Conservation (phyloP, 1,284 basidiomycete genomes). For the Trametes polyzona region DNA sequence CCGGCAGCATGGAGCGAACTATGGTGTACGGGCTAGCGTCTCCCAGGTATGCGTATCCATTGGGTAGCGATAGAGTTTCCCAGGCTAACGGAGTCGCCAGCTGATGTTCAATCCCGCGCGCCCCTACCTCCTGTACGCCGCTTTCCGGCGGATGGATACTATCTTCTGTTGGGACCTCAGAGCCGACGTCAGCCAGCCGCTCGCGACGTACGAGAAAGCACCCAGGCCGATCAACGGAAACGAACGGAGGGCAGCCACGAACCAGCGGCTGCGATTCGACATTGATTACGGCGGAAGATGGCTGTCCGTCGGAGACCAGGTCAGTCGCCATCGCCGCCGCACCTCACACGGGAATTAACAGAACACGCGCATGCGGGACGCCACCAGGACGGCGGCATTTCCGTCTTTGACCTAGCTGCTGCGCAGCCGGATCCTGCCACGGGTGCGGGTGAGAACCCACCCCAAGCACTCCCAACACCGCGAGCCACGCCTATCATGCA, state of each 20-base stretch:
- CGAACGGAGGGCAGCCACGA: slow-evolving; percentile 48
- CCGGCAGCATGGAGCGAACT: slow-evolving; percentile 21
- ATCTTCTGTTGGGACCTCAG: slow-evolving; percentile 85
- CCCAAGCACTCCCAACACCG: slow-evolving; percentile 11
- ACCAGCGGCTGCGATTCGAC: slow-evolving; percentile 81
- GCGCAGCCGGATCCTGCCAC: slow-evolving; percentile 8
- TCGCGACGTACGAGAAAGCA: slow-evolving; percentile 43
- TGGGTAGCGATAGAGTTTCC: slow-evolving; percentile 3
- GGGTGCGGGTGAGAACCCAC: slow-evolving; percentile 9
- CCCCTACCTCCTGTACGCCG: slow-evolving; percentile 77
- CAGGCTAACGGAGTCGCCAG: slow-evolving; percentile 42
- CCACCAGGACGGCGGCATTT: slow-evolving; percentile 25
- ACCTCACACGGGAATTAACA: slow-evolving; percentile 8
- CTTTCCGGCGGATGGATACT: slow-evolving; percentile 67
- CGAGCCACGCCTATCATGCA: slow-evolving; percentile 20
- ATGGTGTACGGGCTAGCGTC: slow-evolving; percentile 60
- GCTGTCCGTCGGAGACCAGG: slow-evolving; percentile 75
- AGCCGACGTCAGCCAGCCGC: slow-evolving; percentile 54
- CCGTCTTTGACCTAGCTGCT: slow-evolving; percentile 26
- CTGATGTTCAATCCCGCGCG: slow-evolving; percentile 78
- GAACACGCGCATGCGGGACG: slow-evolving; percentile 9
- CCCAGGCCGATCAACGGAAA: slow-evolving; percentile 12
- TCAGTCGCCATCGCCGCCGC: slow-evolving; percentile 36
- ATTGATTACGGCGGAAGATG: slow-evolving; percentile 74
- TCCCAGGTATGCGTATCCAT: slow-evolving; percentile 60